Conservation (phyloP, 257 asterid species). For the Scutellaria barbata region DNA sequence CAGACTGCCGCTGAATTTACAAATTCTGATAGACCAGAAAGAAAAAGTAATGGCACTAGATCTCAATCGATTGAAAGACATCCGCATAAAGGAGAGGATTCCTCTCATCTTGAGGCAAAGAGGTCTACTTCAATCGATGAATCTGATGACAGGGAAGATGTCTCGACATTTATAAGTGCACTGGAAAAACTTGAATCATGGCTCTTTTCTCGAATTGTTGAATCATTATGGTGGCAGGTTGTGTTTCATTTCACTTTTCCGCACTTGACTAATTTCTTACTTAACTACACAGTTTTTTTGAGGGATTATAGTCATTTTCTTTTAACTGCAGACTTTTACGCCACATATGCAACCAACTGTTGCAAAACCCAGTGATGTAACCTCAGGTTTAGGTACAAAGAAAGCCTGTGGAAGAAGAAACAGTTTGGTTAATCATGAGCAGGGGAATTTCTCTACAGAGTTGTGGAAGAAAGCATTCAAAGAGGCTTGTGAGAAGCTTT, state of each 20-base stretch:
- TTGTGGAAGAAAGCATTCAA: conserved; percentile 93
- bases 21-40: conserved; percentile 30
- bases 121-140: conserved; percentile 31
- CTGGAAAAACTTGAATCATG: conserved; percentile 86
- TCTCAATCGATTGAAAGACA: no score
- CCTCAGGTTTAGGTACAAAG: conserved; percentile 47
- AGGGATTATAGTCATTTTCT: conserved; percentile 15
- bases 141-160: conserved; percentile 65
- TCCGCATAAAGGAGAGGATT: no score
- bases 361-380: conserved; percentile 48
- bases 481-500: conserved; percentile 93
- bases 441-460: conserved; percentile 71
- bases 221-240: conserved; percentile 99
- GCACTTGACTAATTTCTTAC: conserved; percentile 15
- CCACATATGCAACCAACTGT: conserved; percentile 88
- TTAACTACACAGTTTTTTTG: conserved; percentile 8
- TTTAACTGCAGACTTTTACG: conserved; percentile 72
- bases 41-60: conserved; percentile 27
- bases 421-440: conserved; percentile 64
- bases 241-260: conserved; percentile 24
- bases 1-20: conserved; percentile 60
- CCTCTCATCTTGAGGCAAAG: no score
- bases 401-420: conserved; percentile 52
- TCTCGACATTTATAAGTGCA: conserved; percentile 60
- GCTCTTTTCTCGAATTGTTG: conserved; percentile 87